Conservation (phyloP, 2,329 filamentous ascomycete genomes). For the Colletotrichum kahawae region DNA sequence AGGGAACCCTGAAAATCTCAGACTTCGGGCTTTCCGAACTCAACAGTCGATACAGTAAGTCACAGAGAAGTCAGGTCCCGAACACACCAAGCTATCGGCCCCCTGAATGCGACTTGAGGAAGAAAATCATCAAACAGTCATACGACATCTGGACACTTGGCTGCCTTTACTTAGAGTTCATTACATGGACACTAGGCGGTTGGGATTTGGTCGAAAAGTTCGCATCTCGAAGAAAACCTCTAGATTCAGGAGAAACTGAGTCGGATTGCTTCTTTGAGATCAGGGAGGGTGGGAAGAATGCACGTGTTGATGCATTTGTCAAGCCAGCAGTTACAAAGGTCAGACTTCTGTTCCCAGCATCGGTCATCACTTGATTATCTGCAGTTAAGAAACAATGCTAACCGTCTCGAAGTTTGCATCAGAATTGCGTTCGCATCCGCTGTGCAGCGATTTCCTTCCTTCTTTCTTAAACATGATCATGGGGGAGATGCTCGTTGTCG, state of each 20-base stretch:
- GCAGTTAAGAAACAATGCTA: too few species aligned
- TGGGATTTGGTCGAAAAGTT: neutral
- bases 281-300: neutral
- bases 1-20: neutral
- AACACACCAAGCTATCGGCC: neutral
- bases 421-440: too few species aligned
- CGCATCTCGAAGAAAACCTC: neutral
- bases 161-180: slow-evolving; percentile 21
- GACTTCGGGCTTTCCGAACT: neutral
- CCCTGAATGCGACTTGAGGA: slow-evolving; percentile 16
- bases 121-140: neutral
- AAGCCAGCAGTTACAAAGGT: neutral
- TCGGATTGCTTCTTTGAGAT: neutral
- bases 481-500: too few species aligned
- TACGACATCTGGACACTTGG: slow-evolving; percentile 25
- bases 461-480: too few species aligned
- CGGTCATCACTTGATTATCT: too few species aligned
- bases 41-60: neutral
- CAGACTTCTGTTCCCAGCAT: neutral
- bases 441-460: too few species aligned
- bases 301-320: neutral
- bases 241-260: neutral
- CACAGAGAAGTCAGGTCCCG: neutral
- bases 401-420: too few species aligned
- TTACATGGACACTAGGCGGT: neutral